These are phyloP conservation scores for Podila clonocystis DNA, from an alignment of 192 early-diverging fungal species.

Conservation along the genomic window DNA sequence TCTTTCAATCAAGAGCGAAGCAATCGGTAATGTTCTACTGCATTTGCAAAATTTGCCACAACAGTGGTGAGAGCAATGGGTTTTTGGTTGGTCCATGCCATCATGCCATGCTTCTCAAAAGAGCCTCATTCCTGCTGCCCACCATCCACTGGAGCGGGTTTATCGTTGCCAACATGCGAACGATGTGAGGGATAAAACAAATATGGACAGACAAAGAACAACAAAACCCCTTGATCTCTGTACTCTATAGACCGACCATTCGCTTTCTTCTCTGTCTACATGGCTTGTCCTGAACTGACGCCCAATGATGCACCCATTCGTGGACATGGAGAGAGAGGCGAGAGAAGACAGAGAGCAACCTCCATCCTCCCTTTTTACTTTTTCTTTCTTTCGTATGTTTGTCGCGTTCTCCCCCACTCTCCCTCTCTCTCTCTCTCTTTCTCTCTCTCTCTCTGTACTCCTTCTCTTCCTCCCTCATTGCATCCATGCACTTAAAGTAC, in stretches of 20 bases:
- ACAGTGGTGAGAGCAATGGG: not conserved
- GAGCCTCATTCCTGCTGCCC: too few relatives aligned
- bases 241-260: too few relatives aligned
- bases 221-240: constrained; percentile 1
- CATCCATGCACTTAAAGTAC: not conserved
- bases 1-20: too few relatives aligned
- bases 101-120: not conserved
- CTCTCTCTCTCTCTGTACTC: not conserved
- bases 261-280: too few relatives aligned
- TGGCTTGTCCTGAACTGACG: too few relatives aligned
- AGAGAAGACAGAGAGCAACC: too few relatives aligned
- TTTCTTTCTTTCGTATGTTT: constrained; percentile 4
- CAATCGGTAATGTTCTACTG: not conserved
- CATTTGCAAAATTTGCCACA: constrained; percentile 4
- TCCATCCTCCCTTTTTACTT: constrained; percentile 1
- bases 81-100: not conserved
- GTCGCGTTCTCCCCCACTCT: not conserved
- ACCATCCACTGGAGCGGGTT: too few relatives aligned
- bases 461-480: not conserved
- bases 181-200: too few relatives aligned
- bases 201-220: too few relatives aligned
- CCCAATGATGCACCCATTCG: too few relatives aligned
- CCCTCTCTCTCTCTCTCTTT: not conserved
- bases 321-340: too few relatives aligned
- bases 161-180: too few relatives aligned